Conservation (phyloP, 192 early-diverging fungal genomes). For the Mortierella hygrophila region DNA sequence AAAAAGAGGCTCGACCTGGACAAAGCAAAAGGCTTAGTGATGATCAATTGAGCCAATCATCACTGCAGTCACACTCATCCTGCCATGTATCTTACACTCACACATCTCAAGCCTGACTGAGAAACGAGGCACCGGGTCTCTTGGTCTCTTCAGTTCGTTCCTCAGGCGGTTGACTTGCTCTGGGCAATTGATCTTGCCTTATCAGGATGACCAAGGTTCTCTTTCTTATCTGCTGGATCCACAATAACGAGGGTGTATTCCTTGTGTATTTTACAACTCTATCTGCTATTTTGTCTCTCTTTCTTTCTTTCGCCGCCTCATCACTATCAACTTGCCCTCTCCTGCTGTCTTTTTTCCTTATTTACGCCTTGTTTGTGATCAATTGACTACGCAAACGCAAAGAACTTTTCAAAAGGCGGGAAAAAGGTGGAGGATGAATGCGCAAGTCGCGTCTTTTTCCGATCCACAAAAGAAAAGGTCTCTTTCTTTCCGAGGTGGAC, state of each 20-base stretch:
- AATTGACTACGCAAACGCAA: not conserved
- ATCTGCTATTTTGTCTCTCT: not conserved
- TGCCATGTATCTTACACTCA: not conserved
- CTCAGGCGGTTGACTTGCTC: not conserved
- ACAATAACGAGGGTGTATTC: not conserved
- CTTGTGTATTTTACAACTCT: not conserved
- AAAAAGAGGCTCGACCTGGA: not conserved
- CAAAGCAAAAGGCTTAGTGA: not conserved
- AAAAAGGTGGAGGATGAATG: not conserved
- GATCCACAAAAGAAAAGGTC: not conserved
- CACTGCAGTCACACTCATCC: not conserved
- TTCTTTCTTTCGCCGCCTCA: not conserved
- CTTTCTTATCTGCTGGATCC: not conserved
- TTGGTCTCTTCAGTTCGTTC: not conserved
- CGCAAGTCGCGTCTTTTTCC: not conserved
- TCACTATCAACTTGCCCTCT: no score
- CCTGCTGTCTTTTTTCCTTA: no score
- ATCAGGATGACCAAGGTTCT: no score
- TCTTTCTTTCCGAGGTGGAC: not conserved
- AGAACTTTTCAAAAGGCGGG: not conserved
- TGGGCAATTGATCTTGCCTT: not conserved
- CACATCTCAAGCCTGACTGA: not conserved
- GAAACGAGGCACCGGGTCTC: not conserved
- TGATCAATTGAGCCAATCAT: not conserved
- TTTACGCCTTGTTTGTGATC: not conserved